A percentile compares a stretch with the other conserved stretches of the same genome.
These are phyloP conservation scores for Alternaria angustiovoidea DNA, from an alignment of 2,329 filamentous ascomycete species.

Conservation along the genomic window DNA sequence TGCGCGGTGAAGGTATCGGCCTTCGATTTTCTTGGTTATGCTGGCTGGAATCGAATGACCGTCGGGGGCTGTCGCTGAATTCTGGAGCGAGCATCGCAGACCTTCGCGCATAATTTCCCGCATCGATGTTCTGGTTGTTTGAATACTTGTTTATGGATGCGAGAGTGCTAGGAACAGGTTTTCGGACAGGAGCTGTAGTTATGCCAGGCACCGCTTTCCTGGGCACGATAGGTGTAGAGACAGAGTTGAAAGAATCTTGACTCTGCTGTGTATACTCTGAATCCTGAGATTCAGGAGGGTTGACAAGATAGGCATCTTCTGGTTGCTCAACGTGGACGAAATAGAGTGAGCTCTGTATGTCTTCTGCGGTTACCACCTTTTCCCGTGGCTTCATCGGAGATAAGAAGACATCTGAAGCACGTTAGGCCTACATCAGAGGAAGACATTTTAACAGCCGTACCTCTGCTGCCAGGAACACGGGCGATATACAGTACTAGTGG, in stretches of 20 bases:
- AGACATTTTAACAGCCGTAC: constrained; percentile 58
- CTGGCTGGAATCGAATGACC: constrained; percentile 34
- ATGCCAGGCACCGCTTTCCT: constrained; percentile 39
- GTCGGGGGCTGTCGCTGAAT: constrained; percentile 26
- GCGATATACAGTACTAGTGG: constrained; percentile 90
- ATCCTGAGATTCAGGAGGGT: constrained; percentile 22
- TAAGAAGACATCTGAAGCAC: constrained; percentile 79
- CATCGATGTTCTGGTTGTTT: constrained; percentile 39
- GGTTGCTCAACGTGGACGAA: constrained; percentile 82
- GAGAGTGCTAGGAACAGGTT: constrained; percentile 40
- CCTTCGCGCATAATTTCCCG: constrained; percentile 28
- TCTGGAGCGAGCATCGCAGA: constrained; percentile 27
- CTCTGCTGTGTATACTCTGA: constrained; percentile 19
- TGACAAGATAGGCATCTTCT: constrained; percentile 56
- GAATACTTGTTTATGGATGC: constrained; percentile 35
- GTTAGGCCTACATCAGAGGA: constrained; percentile 23
- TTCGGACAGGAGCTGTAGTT: constrained; percentile 29
- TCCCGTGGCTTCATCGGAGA: constrained; percentile 87
- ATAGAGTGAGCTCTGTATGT: constrained; percentile 87
- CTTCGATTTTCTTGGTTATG: constrained; percentile 32
- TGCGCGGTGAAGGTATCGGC: constrained; percentile 30
- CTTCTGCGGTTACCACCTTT: constrained; percentile 87
- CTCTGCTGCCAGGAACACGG: constrained; percentile 87
- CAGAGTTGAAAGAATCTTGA: constrained; percentile 15
- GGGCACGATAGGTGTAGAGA: constrained; percentile 31